These are phyloP conservation scores for Coemansia sp. DNA, from an alignment of 192 early-diverging fungal species.

Conservation along the genomic window DNA sequence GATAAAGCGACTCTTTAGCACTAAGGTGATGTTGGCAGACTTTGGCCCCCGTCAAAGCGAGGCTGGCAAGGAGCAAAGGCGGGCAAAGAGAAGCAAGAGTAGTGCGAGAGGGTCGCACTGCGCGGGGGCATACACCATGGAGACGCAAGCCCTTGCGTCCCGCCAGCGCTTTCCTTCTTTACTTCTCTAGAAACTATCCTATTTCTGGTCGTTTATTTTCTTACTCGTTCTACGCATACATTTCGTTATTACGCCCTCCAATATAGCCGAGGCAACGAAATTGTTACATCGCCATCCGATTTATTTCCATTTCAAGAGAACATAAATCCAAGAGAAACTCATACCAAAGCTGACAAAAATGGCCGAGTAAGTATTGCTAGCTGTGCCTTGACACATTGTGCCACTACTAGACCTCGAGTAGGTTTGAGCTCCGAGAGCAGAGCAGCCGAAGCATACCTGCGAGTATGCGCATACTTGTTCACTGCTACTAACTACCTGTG, in stretches of 20 bases:
- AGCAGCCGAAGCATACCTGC: not conserved
- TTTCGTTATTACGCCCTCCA: constrained; percentile 30
- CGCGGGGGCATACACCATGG: not conserved
- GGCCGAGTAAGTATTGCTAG: constrained; percentile 52
- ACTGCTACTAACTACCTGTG: not conserved
- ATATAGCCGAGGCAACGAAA: constrained; percentile 43
- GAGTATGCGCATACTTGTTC: not conserved
- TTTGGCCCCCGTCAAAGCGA: constrained; percentile 10
- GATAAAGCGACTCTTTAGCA: not conserved
- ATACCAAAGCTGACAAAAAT: constrained; percentile 25
- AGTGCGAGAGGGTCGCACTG: not conserved
- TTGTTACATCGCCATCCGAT: constrained; percentile 12
- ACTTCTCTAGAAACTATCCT: constrained; percentile 16
- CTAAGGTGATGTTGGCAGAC: not conserved
- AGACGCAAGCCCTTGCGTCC: not conserved
- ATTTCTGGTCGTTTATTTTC: constrained; percentile 25
- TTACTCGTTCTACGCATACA: constrained; percentile 10
- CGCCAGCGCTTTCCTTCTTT: constrained; percentile 22
- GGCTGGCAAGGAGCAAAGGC: not conserved
- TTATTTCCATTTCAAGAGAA: constrained; percentile 13
- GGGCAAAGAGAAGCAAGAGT: not conserved
- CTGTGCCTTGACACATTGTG: not conserved
- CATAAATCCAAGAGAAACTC: constrained; percentile 14
- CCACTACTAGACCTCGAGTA: not conserved
- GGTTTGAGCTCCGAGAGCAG: constrained; percentile 8